Evolutionary conservation across 768 basidiomycete genomes (phyloP), one percentile per base, ranked within the genome.

Genomic region (Termitomyces sp.): DNA sequence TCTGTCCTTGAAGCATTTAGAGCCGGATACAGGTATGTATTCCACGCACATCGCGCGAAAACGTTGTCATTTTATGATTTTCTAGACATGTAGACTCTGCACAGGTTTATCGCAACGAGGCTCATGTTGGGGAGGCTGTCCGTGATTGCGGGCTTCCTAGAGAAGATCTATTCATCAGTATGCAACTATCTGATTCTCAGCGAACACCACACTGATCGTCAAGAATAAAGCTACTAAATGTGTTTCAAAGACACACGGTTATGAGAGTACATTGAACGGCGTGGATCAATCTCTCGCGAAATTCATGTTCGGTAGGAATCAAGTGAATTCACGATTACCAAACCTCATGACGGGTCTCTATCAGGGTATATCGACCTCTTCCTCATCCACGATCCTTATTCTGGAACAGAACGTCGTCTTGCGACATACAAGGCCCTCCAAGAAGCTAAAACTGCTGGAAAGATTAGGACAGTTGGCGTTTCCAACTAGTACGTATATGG

Each of bases 1-100:
- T 83, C 87, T 20, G 83, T 84, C 46, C 65, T 86, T 11, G 83
- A 85, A 54, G 89, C 90, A 2, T 74, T 92, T 66, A 76, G 78
- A 62, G 81, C 77, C 25, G 90, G 90, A n/a, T 91, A 90, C 69
- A 76, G 80, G 86, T 83, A 62, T 31, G 52, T 65, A 32, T 25
- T 25, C 54, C 49, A 12, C 51, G 31, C 25, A 40, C 25, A 20
- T 4, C 40, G n/a, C 20, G 5, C 34, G 42, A 8, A 40, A 55
- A 55, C 29, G 5, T 25, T 11, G 40, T 38, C 10, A 32, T 25
- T 12, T 31, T 32, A 34, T 9, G 5, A 29, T 12, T 17, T 64
- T 15, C 15, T 59, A 89, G 90, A 57, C 91, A 90, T 60, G 75
- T 92, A 47, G 91, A 92, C 70, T 83, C 88, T 0, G 91, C 91